Percentiles rank a stretch among this genome's conserved stretches.
Evolutionary conservation across 345 rosid genomes (phyloP).

Genomic region (Gossypium raimondii): DNA sequence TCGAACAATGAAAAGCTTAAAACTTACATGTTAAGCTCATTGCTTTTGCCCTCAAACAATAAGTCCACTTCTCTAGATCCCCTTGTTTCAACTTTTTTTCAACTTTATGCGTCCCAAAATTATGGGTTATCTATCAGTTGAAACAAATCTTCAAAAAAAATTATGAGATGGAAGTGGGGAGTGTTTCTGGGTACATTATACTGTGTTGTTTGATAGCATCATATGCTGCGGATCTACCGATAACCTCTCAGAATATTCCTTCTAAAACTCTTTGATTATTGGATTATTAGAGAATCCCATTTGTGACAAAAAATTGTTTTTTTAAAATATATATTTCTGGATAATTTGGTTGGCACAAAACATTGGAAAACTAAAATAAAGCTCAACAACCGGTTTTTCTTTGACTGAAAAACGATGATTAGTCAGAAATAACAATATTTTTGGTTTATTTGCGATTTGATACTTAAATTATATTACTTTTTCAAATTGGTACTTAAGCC

Average conservation of each 20-base stretch:
- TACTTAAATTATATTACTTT: too few relatives aligned
- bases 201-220: neutral
- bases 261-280: neutral
- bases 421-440: too few relatives aligned
- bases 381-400: neutral
- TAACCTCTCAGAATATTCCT: neutral
- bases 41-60: neutral
- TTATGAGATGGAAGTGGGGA: too few relatives aligned
- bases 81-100: neutral
- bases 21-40: neutral
- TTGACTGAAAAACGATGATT: too few relatives aligned
- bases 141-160: neutral
- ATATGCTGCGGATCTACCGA: neutral
- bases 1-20: neutral
- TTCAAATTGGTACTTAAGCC: too few relatives aligned
- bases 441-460: too few relatives aligned
- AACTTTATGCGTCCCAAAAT: neutral
- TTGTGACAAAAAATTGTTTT: neutral
- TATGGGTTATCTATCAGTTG: neutral
- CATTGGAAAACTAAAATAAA: neutral
- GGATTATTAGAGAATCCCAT: neutral
- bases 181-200: neutral
- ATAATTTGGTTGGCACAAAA: neutral
- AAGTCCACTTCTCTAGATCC: neutral
- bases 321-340: neutral